A percentile compares a stretch with the other conserved stretches of the same genome.
phyloP scores from a whole-genome alignment of 495 filamentous ascomycete genomes.

The Penicillium ochrochloron region DNA sequence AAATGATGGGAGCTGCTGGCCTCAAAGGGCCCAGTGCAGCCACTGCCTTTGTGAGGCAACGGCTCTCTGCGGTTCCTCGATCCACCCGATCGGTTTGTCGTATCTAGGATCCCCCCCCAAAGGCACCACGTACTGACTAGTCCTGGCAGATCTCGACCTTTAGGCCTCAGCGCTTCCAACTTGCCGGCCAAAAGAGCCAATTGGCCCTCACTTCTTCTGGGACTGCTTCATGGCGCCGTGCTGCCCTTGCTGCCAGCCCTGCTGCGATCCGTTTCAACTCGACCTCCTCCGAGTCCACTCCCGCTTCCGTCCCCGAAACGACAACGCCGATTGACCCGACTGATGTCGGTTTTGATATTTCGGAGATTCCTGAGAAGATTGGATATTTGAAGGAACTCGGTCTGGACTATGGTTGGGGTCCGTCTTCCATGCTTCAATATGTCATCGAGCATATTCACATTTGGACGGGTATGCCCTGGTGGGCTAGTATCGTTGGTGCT shows the following conservation, averaged over 20 bases:
- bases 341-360: conserved; percentile 42
- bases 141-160: conserved; percentile 45
- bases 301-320: conserved; percentile 27
- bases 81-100: conserved; percentile 47
- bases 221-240: conserved; percentile 31
- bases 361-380: conserved; percentile 67
- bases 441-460: conserved; percentile 82
- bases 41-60: conserved; percentile 41
- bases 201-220: conserved; percentile 32
- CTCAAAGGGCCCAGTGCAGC: conserved; percentile 38
- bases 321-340: conserved; percentile 28
- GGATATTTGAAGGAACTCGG: conserved; percentile 85
- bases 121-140: conserved; percentile 28
- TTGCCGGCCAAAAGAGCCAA: conserved; percentile 29
- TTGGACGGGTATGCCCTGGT: conserved; percentile 76
- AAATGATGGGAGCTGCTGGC: conserved; percentile 45
- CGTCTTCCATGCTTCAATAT: conserved; percentile 70
- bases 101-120: conserved; percentile 3
- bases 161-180: conserved; percentile 33
- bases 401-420: conserved; percentile 83
- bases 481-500: conserved; percentile 68
- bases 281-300: conserved; percentile 36
- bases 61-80: conserved; percentile 36
- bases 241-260: conserved; percentile 28
- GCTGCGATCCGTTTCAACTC: conserved; percentile 51